Evolutionary conservation across 257 asterid species (phyloP).

Genomic region (Mitragyna speciosa): DNA sequence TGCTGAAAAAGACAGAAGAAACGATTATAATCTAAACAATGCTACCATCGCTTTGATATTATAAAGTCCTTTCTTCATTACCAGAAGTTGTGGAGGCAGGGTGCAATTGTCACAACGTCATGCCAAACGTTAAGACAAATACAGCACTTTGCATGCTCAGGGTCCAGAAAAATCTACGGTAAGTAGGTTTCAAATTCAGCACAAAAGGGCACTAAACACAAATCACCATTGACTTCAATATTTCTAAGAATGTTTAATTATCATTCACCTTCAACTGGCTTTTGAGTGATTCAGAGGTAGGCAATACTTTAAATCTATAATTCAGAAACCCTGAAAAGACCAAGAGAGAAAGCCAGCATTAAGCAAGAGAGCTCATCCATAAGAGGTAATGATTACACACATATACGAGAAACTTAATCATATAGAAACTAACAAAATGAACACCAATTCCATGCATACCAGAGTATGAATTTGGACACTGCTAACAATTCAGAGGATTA

Average conservation of each 20-base stretch:
- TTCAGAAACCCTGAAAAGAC: slow-evolving; percentile 57
- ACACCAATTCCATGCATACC: neutral
- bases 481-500: neutral
- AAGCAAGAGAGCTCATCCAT: neutral
- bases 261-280: slow-evolving; percentile 66
- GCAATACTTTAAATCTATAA: slow-evolving; percentile 77
- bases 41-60: neutral
- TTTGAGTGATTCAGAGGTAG: slow-evolving; percentile 45
- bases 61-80: slow-evolving; percentile 18
- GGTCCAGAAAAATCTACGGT: slow-evolving; percentile 63
- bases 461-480: neutral
- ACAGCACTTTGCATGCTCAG: slow-evolving; percentile 88
- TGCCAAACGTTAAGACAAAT: slow-evolving; percentile 93
- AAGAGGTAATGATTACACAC: neutral
- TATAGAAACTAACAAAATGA: neutral
- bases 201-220: slow-evolving; percentile 4
- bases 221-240: neutral
- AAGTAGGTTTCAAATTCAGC: slow-evolving; percentile 18
- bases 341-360: neutral
- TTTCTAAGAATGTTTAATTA: slow-evolving; percentile 4
- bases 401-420: neutral
- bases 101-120: slow-evolving; percentile 93
- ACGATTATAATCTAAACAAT: neutral
- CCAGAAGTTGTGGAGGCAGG: slow-evolving; percentile 99
- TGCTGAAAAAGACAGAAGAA: slow-evolving; percentile 51